Evolutionary conservation across 805 yeast species (phyloP).

Genomic region (Sugiyamaella americana): DNA sequence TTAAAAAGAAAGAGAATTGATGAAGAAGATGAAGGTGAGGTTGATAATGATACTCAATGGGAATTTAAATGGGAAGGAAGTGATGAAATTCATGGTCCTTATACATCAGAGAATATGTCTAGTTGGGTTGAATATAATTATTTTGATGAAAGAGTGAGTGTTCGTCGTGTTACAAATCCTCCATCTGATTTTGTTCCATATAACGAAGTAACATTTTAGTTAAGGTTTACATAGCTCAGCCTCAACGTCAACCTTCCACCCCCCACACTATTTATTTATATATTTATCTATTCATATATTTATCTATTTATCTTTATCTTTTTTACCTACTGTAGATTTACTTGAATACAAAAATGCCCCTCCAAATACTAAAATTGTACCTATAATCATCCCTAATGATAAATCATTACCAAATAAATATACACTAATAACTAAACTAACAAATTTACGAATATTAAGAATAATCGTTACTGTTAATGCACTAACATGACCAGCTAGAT

Average conservation of each 20-base stretch:
- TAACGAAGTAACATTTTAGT: neutral
- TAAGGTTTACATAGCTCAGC: too few species aligned
- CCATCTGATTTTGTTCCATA: conserved; percentile 10
- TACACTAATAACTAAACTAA: conserved; percentile 53
- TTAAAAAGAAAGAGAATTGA: conserved; percentile 22
- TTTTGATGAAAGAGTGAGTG: conserved; percentile 42
- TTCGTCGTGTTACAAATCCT: conserved; percentile 26
- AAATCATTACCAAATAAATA: conserved; percentile 45
- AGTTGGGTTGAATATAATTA: conserved; percentile 43
- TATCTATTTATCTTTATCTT: neutral
- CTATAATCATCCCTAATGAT: conserved; percentile 37
- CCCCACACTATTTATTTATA: too few species aligned
- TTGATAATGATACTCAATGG: conserved; percentile 33
- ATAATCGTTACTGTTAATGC: conserved; percentile 61
- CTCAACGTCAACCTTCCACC: too few species aligned
- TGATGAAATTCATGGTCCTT: conserved; percentile 48
- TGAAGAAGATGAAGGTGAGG: conserved; percentile 17
- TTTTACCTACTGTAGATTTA: neutral
- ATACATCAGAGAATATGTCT: conserved; percentile 40
- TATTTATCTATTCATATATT: too few species aligned
- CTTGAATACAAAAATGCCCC: conserved; percentile 48
- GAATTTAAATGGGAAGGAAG: conserved; percentile 44
- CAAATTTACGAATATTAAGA: conserved; percentile 54
- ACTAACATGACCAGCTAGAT: conserved; percentile 49
- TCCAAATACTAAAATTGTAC: conserved; percentile 45